These are phyloP conservation scores for Fusarium coffeatum DNA, from an alignment of 2,329 filamentous ascomycete species.

Conservation along the genomic window DNA sequence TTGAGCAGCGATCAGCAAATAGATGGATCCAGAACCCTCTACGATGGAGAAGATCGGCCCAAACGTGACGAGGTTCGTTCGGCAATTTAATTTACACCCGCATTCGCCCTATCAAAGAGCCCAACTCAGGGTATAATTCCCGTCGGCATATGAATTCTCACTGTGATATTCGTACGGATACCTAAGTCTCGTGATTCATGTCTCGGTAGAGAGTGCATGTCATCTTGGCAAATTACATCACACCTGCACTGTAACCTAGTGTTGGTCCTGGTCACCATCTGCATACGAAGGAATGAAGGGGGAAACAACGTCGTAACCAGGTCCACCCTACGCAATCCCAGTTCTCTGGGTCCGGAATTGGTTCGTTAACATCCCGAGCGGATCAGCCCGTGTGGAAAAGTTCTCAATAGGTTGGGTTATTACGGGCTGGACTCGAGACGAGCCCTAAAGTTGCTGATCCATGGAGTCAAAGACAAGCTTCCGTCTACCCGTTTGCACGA, in stretches of 20 bases:
- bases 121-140: neutral
- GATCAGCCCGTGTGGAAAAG: constrained; percentile 1
- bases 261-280: constrained; percentile 5
- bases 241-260: neutral
- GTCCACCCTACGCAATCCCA: neutral
- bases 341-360: constrained; percentile 1
- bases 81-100: neutral
- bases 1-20: neutral
- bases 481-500: constrained; percentile 10
- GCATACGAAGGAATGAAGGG: neutral
- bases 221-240: neutral
- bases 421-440: neutral
- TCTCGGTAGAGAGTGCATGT: constrained; percentile 4
- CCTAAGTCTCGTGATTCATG: neutral
- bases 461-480: neutral
- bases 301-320: neutral
- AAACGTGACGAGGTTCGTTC: neutral
- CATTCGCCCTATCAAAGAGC: neutral
- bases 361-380: neutral
- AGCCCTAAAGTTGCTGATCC: constrained; percentile 5
- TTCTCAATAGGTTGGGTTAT: neutral
- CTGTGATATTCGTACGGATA: neutral
- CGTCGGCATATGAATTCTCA: neutral
- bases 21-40: constrained; percentile 1
- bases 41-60: neutral